These are phyloP conservation scores for Sugiyamaella lignohabitans DNA, from an alignment of 805 yeast species.

Conservation along the genomic window DNA sequence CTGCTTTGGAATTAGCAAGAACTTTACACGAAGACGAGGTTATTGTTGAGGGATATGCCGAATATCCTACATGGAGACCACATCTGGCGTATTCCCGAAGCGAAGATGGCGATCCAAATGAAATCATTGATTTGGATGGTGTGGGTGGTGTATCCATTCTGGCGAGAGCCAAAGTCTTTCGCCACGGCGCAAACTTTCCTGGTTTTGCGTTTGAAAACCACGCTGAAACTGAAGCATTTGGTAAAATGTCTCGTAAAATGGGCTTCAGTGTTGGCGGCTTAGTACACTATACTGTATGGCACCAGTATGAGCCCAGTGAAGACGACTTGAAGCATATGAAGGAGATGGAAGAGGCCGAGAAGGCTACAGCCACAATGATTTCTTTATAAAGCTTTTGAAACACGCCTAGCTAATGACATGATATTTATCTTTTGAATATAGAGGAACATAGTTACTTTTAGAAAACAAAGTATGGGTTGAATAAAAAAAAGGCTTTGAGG, in stretches of 20 bases:
- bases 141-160: constrained; percentile 94
- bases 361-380: background rate
- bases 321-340: constrained; percentile 71
- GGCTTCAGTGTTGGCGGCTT: constrained; percentile 81
- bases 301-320: constrained; percentile 88
- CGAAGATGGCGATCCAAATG: constrained; percentile 86
- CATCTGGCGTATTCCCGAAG: constrained; percentile 89
- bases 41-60: constrained; percentile 97
- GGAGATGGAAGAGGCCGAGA: constrained; percentile 27
- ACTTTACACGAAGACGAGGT: constrained; percentile 83
- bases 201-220: constrained; percentile 92
- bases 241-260: constrained; percentile 80
- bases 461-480: no score
- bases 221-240: constrained; percentile 97
- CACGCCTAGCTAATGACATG: no score
- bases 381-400: no score
- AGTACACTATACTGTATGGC: constrained; percentile 96
- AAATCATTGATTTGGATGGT: constrained; percentile 86
- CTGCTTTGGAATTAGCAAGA: constrained; percentile 44
- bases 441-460: no score
- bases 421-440: background rate
- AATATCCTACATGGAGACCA: constrained; percentile 96
- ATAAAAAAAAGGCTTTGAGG: no score
- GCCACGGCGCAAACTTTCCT: constrained; percentile 87
- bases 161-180: constrained; percentile 76